A percentile compares a stretch with the other conserved stretches of the same genome.
Evolutionary conservation across 2,329 filamentous ascomycete species (phyloP).

Genomic region (Massarina eburnea): DNA sequence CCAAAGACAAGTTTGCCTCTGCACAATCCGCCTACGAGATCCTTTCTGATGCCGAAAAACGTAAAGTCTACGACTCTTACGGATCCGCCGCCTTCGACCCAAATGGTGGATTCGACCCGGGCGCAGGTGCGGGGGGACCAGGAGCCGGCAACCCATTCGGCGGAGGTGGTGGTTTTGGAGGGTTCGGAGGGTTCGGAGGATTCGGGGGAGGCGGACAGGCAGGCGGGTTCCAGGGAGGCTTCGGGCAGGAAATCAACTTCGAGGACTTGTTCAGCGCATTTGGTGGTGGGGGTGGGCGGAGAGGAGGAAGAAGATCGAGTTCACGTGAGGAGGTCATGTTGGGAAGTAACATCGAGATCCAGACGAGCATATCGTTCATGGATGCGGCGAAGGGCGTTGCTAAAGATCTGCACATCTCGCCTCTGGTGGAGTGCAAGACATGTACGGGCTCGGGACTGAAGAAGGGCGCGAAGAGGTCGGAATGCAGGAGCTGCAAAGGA

Average conservation of each 20-base stretch:
- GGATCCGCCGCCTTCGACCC: slow-evolving; percentile 75
- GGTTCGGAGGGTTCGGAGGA: slow-evolving; percentile 28
- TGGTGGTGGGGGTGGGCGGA: slow-evolving; percentile 56
- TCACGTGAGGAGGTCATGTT: slow-evolving; percentile 81
- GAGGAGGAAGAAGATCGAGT: slow-evolving; percentile 61
- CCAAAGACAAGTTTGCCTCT: slow-evolving; percentile 92
- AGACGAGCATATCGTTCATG: slow-evolving; percentile 91
- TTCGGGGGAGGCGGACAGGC: slow-evolving; percentile 54
- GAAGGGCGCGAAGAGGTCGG: slow-evolving; percentile 69
- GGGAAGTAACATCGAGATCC: slow-evolving; percentile 95
- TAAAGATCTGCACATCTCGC: slow-evolving; percentile 86
- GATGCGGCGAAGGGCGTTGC: slow-evolving; percentile 89
- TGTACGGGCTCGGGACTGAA: slow-evolving; percentile 86
- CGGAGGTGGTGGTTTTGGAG: slow-evolving; percentile 50
- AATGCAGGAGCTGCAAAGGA: slow-evolving; percentile 81
- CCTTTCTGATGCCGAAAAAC: slow-evolving; percentile 89
- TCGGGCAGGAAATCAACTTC: slow-evolving; percentile 86
- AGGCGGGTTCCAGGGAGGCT: slow-evolving; percentile 70
- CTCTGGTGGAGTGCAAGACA: slow-evolving; percentile 76
- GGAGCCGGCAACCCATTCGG: slow-evolving; percentile 67
- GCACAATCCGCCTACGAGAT: slow-evolving; percentile 94
- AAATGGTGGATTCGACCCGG: slow-evolving; percentile 76
- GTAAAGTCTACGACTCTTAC: slow-evolving; percentile 87
- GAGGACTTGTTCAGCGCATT: slow-evolving; percentile 95
- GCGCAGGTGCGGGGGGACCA: slow-evolving; percentile 62